Conservation (phyloP, 768 basidiomycete species). For the Kwoniella sp. region DNA sequence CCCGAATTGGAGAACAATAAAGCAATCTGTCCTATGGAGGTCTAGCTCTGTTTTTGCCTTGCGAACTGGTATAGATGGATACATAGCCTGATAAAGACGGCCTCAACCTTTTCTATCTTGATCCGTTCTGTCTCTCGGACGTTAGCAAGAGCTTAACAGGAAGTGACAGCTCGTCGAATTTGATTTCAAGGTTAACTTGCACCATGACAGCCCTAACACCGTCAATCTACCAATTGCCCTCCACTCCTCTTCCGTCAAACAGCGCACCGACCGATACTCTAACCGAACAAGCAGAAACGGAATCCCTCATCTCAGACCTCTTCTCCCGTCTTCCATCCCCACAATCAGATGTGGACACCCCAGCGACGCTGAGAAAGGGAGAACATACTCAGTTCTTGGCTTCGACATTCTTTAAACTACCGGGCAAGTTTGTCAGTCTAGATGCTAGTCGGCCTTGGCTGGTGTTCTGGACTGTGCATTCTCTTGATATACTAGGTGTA, state of each 20-base stretch:
- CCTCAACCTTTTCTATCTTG: too few species aligned
- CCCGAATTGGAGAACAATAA: constrained; percentile 22
- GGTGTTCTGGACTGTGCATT: constrained; percentile 87
- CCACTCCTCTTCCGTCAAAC: constrained; percentile 35
- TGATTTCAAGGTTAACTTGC: not conserved
- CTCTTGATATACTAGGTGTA: constrained; percentile 76
- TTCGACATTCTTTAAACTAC: constrained; percentile 74
- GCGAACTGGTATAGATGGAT: not conserved
- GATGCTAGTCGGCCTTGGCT: constrained; percentile 97
- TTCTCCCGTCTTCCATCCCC: constrained; percentile 25
- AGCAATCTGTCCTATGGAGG: constrained; percentile 1
- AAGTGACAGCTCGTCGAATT: too few species aligned
- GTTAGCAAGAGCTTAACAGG: too few species aligned
- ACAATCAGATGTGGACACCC: not conserved
- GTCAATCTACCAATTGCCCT: constrained; percentile 45
- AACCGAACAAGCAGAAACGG: constrained; percentile 67
- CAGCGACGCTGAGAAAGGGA: constrained; percentile 62
- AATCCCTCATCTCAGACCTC: constrained; percentile 41
- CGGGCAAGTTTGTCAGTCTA: constrained; percentile 73
- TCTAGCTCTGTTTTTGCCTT: not conserved
- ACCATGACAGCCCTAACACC: constrained; percentile 33
- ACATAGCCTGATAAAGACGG: too few species aligned
- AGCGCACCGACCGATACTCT: constrained; percentile 72
- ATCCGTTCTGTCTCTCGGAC: too few species aligned
- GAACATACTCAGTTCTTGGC: constrained; percentile 75